Percentiles rank a stretch among this genome's conserved stretches.
These are phyloP conservation scores for Globisporangium splendens DNA, from an alignment of 352 stramenopile species.

Conservation along the genomic window DNA sequence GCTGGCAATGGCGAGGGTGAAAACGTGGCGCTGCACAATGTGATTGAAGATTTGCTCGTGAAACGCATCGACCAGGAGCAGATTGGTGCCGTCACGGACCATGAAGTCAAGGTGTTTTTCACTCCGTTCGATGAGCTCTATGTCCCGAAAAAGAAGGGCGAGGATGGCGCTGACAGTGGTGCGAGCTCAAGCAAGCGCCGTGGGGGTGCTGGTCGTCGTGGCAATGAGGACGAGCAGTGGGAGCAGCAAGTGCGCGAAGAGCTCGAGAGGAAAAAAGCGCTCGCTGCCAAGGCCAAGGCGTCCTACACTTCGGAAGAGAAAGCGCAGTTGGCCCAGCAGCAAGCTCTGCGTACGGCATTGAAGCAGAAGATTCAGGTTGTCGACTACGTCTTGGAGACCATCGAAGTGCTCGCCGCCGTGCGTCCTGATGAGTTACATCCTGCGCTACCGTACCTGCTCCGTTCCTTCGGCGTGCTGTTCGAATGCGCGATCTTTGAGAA, in stretches of 20 bases:
- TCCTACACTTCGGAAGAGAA: constrained; percentile 56
- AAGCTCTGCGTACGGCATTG: constrained; percentile 48
- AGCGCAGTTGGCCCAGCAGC: constrained; percentile 51
- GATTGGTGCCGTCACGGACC: constrained; percentile 48
- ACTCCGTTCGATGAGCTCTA: constrained; percentile 76
- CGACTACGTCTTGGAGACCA: constrained; percentile 46
- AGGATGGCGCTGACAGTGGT: constrained; percentile 20
- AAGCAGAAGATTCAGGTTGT: constrained; percentile 38
- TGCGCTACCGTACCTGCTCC: constrained; percentile 62
- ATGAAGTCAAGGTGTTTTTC: constrained; percentile 58
- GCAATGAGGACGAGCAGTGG: constrained; percentile 84
- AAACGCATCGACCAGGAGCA: constrained; percentile 45
- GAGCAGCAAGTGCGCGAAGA: constrained; percentile 83
- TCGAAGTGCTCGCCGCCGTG: constrained; percentile 53
- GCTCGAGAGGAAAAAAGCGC: constrained; percentile 65
- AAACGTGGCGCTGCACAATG: constrained; percentile 60
- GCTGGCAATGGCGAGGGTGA: constrained; percentile 79
- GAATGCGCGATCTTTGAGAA: constrained; percentile 50
- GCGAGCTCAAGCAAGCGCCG: constrained; percentile 14
- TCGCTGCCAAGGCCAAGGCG: constrained; percentile 38
- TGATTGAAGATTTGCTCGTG: constrained; percentile 60
- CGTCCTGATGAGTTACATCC: constrained; percentile 72
- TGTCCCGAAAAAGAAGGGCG: constrained; percentile 48
- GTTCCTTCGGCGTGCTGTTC: constrained; percentile 49
- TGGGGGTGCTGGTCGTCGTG: constrained; percentile 29